Evolutionary conservation across 768 basidiomycete genomes (phyloP).

Genomic region (Cyclocybe aegerita): DNA sequence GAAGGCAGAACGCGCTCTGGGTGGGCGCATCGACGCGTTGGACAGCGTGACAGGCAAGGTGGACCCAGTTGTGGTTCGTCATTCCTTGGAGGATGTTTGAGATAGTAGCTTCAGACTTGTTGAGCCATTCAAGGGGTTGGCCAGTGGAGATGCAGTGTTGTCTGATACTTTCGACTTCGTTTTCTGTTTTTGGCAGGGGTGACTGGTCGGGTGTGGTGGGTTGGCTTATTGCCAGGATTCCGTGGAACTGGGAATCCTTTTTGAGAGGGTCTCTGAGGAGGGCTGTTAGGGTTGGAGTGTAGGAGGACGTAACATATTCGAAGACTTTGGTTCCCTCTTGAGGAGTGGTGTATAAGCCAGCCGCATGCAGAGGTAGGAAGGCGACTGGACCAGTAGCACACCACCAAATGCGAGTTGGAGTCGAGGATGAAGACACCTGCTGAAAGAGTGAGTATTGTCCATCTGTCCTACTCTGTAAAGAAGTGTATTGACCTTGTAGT

Average conservation of each 20-base stretch:
- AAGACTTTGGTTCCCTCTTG: background rate
- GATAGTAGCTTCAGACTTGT: constrained; percentile 5
- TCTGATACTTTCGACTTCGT: background rate
- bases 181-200: background rate
- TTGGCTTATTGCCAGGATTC: background rate
- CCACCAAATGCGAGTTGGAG: constrained; percentile 22
- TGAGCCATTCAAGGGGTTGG: background rate
- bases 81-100: constrained; percentile 4
- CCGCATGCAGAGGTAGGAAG: constrained; percentile 19
- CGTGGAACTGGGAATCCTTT: too few relatives aligned
- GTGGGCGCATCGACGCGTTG: background rate
- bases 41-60: constrained; percentile 1
- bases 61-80: background rate
- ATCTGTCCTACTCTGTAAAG: background rate
- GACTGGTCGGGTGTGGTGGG: background rate
- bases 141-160: background rate
- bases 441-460: background rate
- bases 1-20: background rate
- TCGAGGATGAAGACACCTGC: background rate
- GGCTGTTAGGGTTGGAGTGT: constrained; percentile 10
- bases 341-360: constrained; percentile 6
- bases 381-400: constrained; percentile 25
- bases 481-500: background rate
- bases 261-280: background rate
- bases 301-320: constrained; percentile 13